phyloP scores from a whole-genome alignment of 805 yeast genomes.

The Brettanomyces custersianus region DNA sequence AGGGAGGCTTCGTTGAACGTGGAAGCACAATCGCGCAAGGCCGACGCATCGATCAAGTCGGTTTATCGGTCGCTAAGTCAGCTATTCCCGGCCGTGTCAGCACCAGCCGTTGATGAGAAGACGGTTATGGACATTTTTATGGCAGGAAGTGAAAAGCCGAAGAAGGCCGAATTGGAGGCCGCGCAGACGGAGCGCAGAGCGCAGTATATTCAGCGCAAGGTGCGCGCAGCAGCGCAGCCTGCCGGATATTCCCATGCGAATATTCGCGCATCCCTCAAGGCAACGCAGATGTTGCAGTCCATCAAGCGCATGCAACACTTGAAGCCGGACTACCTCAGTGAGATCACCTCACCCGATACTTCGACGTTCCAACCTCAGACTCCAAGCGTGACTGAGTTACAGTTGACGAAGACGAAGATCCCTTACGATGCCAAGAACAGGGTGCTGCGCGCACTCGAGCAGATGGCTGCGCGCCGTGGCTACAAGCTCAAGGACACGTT shows the following conservation, averaged over 20 bases:
- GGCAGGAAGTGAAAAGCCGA: no score
- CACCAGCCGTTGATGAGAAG: conserved; percentile 7
- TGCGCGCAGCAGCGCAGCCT: no score
- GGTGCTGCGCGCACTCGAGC: conserved; percentile 20
- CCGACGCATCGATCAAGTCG: not conserved
- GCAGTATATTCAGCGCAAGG: not conserved
- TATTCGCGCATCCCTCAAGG: no score
- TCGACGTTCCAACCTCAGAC: not conserved
- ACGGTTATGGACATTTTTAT: not conserved
- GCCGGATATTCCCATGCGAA: no score
- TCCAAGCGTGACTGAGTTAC: conserved; percentile 13
- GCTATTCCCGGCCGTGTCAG: conserved; percentile 1
- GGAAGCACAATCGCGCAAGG: conserved; percentile 4
- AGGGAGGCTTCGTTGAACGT: conserved; percentile 6
- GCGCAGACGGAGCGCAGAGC: conserved; percentile 5
- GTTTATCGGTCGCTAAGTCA: conserved; percentile 1
- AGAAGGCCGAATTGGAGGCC: not conserved
- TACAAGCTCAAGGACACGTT: conserved; percentile 11
- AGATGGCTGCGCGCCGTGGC: conserved; percentile 16
- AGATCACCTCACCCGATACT: not conserved
- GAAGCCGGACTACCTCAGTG: no score
- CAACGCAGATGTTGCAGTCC: no score
- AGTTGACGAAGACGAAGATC: conserved; percentile 18
- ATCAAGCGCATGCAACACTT: no score
- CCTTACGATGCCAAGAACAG: conserved; percentile 21